Base-by-base conservation (phyloP, 2,329 filamentous ascomycete species). In the Cladosporium sp. region DNA sequence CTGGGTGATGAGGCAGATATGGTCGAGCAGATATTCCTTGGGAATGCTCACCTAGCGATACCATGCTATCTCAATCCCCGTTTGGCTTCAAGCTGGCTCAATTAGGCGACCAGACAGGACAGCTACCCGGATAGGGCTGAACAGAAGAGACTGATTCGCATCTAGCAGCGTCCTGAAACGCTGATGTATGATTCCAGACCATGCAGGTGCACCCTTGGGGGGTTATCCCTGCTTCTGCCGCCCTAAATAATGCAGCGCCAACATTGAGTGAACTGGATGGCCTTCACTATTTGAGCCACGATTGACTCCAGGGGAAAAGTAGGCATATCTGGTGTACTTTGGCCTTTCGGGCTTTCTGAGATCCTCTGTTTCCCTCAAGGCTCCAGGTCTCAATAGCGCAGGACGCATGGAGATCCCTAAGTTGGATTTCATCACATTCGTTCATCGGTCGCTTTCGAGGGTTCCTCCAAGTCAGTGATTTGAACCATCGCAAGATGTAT, bases 121-220 rank as follows among this genome's bases (percentile, higher is more conserved):
- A 32, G 10, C 43, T 9, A 37, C 13, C 34, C 19, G 19, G 33
- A 35, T 35, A 35, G 32, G 43, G 43, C 43, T 46, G 43, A 46
- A 33, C 31, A 28, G 11, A 35, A 22, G 16, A 46, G 35, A 32
- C 32, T 37, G 35, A 46, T 35, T 14, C 14, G 35, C 14, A 18
- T 37, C 35, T 37, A 46, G 43, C 32, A 46, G 43, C 10, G 32
- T 19, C 32, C 43, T 34, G 35, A 46, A 22, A 33, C 16, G 43
- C 34, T 11, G 43, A 46, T 46, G 31, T 34, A 33, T 46, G 43
- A 46, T 19, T 46, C 43, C 32, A 34, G 43, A 46, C 22, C 31
- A 31, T 18, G 43, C 16, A 16, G 43, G 32, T 14, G 32, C 32
- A 35, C 43, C 32, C 32, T 46, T 46, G 11, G 22, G 34, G 43